These are phyloP conservation scores for Rhizoclosmatium globosum DNA, from an alignment of 192 early-diverging fungal genomes.

Conservation along the genomic window DNA sequence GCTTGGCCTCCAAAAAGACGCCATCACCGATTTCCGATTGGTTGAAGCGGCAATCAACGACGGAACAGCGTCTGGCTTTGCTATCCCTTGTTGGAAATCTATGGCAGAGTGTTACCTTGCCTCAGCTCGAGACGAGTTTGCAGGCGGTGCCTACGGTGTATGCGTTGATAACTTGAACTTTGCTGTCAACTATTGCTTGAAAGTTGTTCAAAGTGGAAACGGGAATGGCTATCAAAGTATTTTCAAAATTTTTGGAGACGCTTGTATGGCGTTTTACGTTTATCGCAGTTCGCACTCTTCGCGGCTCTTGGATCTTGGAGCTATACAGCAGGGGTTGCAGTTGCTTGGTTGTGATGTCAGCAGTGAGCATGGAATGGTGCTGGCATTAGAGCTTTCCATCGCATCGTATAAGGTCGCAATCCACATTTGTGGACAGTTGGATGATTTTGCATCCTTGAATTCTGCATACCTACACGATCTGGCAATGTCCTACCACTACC, in stretches of 20 bases:
- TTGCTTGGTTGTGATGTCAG: not conserved
- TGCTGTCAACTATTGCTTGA: constrained; percentile 27
- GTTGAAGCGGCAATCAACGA: constrained; percentile 6
- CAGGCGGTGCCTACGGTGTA: constrained; percentile 39
- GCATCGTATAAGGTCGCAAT: constrained; percentile 38
- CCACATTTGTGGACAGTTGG: constrained; percentile 17
- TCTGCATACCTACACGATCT: constrained; percentile 47
- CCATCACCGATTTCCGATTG: constrained; percentile 31
- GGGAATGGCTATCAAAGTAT: constrained; percentile 27
- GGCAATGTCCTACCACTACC: constrained; percentile 42
- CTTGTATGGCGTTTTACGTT: constrained; percentile 31
- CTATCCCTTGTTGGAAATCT: constrained; percentile 46
- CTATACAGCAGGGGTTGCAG: constrained; percentile 2
- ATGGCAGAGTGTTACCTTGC: constrained; percentile 37
- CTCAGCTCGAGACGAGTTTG: constrained; percentile 33
- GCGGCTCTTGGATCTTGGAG: not conserved
- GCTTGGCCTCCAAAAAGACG: constrained; percentile 46
- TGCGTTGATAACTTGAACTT: constrained; percentile 36
- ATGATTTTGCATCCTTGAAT: not conserved
- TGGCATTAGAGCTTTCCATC: constrained; percentile 33
- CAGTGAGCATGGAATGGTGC: not conserved
- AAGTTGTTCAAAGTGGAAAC: constrained; percentile 9
- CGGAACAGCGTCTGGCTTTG: not conserved
- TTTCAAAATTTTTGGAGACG: constrained; percentile 52
- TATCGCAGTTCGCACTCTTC: not conserved